Evolutionary conservation across 2,329 filamentous ascomycete species (phyloP), one percentile per base, ranked within the genome.

Genomic region (Endoconidiophora laricicola): DNA sequence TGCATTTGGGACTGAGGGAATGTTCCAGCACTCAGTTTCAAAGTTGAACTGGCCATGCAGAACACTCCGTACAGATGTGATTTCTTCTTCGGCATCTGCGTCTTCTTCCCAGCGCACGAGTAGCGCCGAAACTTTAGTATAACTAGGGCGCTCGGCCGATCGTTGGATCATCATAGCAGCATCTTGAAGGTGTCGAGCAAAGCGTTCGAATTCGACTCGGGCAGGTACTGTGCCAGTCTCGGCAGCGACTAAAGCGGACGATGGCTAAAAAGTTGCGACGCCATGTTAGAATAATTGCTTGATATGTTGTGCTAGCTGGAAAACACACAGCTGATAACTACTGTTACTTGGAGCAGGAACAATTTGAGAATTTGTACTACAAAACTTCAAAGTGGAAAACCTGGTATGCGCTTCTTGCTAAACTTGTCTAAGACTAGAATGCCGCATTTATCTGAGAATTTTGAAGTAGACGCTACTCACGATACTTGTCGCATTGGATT

Each of bases 131-230:
- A 77, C 76, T 50, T 69, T 71, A 16, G 65, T 69, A 56, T 81
- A 79, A 22, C 70, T 70, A 2, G 69, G 68, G 52, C 69, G 70
- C 58, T 79, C 73, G 43, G 74, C 74, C 62, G 79, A 76, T 55
- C 74, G 70, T 60, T 79, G 75, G 56, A 81, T 79, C 58, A 79
- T 67, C 71, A 79, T 79, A 55, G 78, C 77, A 46, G 77, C 78
- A 69, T 81, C 78, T 60, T 81, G 78, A 42, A 81, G 69, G 64
- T 81, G 78, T 44, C 77, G 71, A 53, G 77, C 78, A 59, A 81
- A 81, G 48, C 74, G 71, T 62, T 81, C 78, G 63, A 81, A 81
- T 58, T 80, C 76, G 62, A 76, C 70, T 56, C 73, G 70, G 43
- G 52, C 53, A 33, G 44, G 53, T 7, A 54, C 46, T 18, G 51